Evolutionary conservation across 139 green algal genomes (phyloP), one percentile per base, ranked within the genome.

Genomic region (Ettlia oleoabundans): DNA sequence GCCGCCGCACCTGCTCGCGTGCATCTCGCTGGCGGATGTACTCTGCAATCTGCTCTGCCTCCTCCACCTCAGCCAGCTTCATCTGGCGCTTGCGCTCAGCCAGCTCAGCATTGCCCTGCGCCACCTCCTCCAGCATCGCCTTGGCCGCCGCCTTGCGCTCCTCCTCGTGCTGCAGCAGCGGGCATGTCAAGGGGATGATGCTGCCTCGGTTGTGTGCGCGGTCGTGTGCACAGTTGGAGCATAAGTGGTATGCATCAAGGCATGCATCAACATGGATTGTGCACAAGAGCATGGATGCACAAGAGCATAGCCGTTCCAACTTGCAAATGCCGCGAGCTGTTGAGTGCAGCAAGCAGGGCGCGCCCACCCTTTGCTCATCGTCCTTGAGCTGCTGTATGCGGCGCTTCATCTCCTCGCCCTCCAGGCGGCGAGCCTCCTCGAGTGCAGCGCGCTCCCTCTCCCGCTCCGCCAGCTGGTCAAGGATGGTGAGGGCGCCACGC

Each of bases 391-490:
- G 38, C 51, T 77, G 24, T n/a, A 83, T 83, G 65, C 78, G 65
- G 2, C 37, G 37, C 35, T 55, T 76, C 78, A 83, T 83, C 15
- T 77, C 78, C 78, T 83, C 78, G 37, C 78, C 79, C 28, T 84
- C 79, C 37, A 2, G 28, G 22, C 79, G 51, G 8, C 68, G 68
- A 52, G 30, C 2, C 67, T 72, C 42, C 37, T 84, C 79, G n/a
- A 9, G 21, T 13, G 30, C 40, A 2, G 51, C 19, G 8, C 79
- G 67, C 40, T 71, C 19, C 40, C 72, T 38, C 79, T 79, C 68
- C 24, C 79, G 47, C 40, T 84, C 79, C 7, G 79, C 79, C 52
- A 84, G 79, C 79, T 84, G 79, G 35, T 79, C 79, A 51, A 84
- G 67, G 32, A 84, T 64, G 10, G 32, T 71, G 18, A 63, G 5